phyloP scores from a whole-genome alignment of 306 rosid species.

The Malus sieversii region DNA sequence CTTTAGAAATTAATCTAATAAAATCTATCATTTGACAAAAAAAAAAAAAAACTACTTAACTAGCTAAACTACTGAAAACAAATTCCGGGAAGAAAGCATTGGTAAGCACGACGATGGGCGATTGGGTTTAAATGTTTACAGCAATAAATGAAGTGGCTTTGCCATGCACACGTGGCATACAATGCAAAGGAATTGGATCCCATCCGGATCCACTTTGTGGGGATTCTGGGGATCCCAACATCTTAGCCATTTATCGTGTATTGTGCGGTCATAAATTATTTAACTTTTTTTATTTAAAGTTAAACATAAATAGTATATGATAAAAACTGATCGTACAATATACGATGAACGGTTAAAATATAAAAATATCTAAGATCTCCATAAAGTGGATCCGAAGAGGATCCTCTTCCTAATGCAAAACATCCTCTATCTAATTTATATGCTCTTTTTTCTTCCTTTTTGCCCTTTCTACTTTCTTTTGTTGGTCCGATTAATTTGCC shows the following conservation, averaged over 20 bases:
- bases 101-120: neutral
- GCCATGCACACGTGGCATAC: neutral
- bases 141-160: neutral
- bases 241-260: accelerated
- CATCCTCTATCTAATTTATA: neutral
- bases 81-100: neutral
- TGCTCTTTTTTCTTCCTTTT: neutral
- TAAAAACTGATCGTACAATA: accelerated
- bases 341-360: too few species aligned
- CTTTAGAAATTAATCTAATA: accelerated
- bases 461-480: neutral
- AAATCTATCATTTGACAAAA: too few species aligned
- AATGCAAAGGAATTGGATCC: neutral
- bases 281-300: too few species aligned
- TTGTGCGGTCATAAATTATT: too few species aligned
- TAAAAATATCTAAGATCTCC: too few species aligned
- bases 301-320: too few species aligned
- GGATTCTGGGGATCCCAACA: too few species aligned
- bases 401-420: neutral
- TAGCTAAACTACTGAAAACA: neutral
- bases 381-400: too few species aligned
- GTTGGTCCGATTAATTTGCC: neutral
- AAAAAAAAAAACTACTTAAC: too few species aligned
- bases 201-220: accelerated
- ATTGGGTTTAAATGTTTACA: neutral